Percentiles rank a stretch among this genome's conserved stretches.
Conservation (phyloP, 305 asterid genomes). For the Salvia sclarea region DNA sequence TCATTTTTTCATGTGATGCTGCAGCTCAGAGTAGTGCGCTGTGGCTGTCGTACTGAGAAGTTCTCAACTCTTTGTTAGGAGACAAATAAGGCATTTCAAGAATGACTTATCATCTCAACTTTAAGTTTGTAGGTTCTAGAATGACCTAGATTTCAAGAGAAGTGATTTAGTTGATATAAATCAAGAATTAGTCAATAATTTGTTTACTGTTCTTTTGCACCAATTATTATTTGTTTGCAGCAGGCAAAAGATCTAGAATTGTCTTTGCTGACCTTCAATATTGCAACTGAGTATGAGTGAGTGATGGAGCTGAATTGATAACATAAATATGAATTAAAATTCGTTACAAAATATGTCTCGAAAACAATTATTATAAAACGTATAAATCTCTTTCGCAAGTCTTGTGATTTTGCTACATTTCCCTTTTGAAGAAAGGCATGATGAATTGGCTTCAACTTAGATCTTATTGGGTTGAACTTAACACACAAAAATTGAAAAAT, state of each 20-base stretch:
- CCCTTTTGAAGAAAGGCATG: no score
- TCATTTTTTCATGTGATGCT: constrained; percentile 22
- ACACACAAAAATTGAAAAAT: not conserved
- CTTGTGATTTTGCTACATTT: no score
- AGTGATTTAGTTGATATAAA: not conserved
- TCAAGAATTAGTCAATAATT: not conserved
- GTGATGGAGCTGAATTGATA: not conserved
- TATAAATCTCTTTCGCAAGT: no score
- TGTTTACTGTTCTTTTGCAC: not conserved
- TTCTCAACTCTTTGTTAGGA: constrained; percentile 32
- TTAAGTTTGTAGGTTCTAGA: not conserved
- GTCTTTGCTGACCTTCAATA: not conserved
- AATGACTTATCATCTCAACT: constrained; percentile 23
- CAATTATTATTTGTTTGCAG: not conserved
- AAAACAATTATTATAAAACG: no score
- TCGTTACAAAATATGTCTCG: not conserved
- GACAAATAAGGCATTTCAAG: constrained; percentile 29
- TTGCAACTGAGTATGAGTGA: not conserved
- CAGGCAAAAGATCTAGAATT: no score
- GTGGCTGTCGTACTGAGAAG: constrained; percentile 25
- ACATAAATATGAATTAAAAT: not conserved
- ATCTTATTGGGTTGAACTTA: not conserved
- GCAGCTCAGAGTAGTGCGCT: constrained; percentile 31
- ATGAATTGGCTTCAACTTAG: not conserved
- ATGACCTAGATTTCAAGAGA: not conserved